A percentile compares a stretch with the other conserved stretches of the same genome.
Conservation (phyloP, 352 stramenopile species). For the Peronosclerospora sorghi region DNA sequence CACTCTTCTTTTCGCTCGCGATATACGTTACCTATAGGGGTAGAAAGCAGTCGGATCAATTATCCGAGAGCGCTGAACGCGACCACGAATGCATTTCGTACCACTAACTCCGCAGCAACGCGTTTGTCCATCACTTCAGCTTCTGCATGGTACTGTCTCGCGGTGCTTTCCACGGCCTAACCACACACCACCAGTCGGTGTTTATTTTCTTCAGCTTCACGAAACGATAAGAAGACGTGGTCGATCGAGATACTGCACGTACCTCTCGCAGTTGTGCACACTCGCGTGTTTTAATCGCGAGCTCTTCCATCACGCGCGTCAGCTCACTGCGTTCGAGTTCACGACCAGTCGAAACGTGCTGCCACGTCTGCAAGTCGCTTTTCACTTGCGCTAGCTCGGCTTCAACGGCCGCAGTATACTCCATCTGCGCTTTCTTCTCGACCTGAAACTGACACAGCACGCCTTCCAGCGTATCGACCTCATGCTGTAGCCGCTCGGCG, state of each 20-base stretch:
- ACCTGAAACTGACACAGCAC: slow-evolving; percentile 58
- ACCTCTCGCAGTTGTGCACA: slow-evolving; percentile 67
- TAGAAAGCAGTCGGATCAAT: background rate
- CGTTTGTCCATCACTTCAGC: slow-evolving; percentile 58
- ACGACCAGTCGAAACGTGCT: background rate
- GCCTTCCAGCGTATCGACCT: slow-evolving; percentile 43
- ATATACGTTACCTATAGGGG: slow-evolving; percentile 47
- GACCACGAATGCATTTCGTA: slow-evolving; percentile 4
- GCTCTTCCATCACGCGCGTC: slow-evolving; percentile 34
- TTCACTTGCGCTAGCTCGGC: slow-evolving; percentile 23
- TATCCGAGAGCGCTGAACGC: background rate
- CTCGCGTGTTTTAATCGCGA: slow-evolving; percentile 52
- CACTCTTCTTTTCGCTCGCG: slow-evolving; percentile 55
- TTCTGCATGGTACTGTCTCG: slow-evolving; percentile 41
- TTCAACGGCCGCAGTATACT: slow-evolving; percentile 36
- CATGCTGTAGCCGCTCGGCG: slow-evolving; percentile 35
- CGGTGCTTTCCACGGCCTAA: slow-evolving; percentile 48
- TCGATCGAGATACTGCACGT: background rate
- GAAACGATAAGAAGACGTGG: too few relatives aligned
- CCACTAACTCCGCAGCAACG: slow-evolving; percentile 58
- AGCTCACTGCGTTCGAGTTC: slow-evolving; percentile 30
- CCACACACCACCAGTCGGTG: background rate
- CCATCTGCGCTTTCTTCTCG: slow-evolving; percentile 42
- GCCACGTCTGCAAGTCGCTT: slow-evolving; percentile 10
- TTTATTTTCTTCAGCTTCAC: background rate